Conservation (phyloP, 2,329 filamentous ascomycete species). For the Kalaharituber pfeilii region DNA sequence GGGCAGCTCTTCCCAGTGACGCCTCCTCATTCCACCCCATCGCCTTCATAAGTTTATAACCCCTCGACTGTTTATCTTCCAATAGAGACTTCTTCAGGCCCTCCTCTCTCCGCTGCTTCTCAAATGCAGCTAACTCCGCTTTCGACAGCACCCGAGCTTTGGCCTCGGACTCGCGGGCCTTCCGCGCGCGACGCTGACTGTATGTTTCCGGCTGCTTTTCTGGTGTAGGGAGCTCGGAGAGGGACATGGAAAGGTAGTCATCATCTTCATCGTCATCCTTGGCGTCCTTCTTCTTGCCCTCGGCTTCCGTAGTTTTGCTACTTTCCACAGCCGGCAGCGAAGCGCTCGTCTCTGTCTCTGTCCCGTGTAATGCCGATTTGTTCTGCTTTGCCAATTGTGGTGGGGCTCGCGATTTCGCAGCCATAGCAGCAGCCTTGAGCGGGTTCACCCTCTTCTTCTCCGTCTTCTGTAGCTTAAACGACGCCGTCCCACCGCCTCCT, state of each 20-base stretch:
- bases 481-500: background rate
- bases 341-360: slow-evolving; percentile 1
- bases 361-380: background rate
- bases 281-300: slow-evolving; percentile 31
- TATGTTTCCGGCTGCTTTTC: slow-evolving; percentile 39
- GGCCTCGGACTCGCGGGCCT: slow-evolving; percentile 40
- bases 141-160: slow-evolving; percentile 60
- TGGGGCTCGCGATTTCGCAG: background rate
- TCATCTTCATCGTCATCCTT: slow-evolving; percentile 79
- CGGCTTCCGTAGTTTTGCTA: background rate
- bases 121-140: slow-evolving; percentile 60
- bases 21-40: slow-evolving; percentile 67
- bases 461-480: background rate
- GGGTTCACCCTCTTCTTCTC: background rate
- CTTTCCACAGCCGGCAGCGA: background rate
- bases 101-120: slow-evolving; percentile 52
- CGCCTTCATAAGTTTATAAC: slow-evolving; percentile 89
- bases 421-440: background rate
- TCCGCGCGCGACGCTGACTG: slow-evolving; percentile 39
- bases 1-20: slow-evolving; percentile 45
- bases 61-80: slow-evolving; percentile 45
- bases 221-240: slow-evolving; percentile 41
- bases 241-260: slow-evolving; percentile 95
- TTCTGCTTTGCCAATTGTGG: background rate
- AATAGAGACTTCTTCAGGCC: slow-evolving; percentile 61